Base-by-base conservation (phyloP, 2,329 filamentous ascomycete species). In the Colletotrichum magnum region DNA sequence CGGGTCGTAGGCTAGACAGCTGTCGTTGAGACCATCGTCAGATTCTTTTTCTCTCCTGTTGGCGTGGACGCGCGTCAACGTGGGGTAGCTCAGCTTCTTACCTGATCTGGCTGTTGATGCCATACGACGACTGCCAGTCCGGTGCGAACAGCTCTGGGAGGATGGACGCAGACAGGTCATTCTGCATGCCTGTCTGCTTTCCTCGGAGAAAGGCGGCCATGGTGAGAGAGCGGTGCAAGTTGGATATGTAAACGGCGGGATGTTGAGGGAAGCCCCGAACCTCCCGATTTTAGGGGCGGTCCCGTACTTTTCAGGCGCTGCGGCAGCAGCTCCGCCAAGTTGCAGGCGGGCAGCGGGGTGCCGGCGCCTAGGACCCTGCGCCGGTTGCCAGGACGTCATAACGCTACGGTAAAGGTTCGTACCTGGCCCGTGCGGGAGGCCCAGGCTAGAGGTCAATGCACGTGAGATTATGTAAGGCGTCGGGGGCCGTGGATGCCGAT, bases 171-270 rank as follows among this genome's bases (percentile, higher is more conserved):
- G 95, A 97, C 73, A 99, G 88, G 83, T 98, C 96, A 81, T 92
- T 93, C 79, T 94, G 92, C 75, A 99, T 92, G 76, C 96, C 96
- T 66, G 94, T 90, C 86, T 98, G 96, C 86, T 97, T 98, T 75
- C 93, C 93, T 79, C 96, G 88, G 72, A 99, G 84, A 79, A 98
- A 95, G 75, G 93, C 90, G 41, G 68, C 53, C 68, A 70, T 70
- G 53, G 58, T 56, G 53, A 67, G 64, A 70, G 68, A 68, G 58
- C 53, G 68, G 58, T 68, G 45, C 58, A 68, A 70, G 68, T 68
- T 69, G 62, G 67, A 67, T 69, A 26, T 67, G 56, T 56, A 61
- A 51, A 63, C 62, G 64, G 66, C 53, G 64, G 45, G 56, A 58
- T 68, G 64, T 68, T 54, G 64, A 47, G 68, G 64, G 48, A 53